A percentile compares a stretch with the other conserved stretches of the same genome.
These are phyloP conservation scores for Mrakia gelida DNA, from an alignment of 768 basidiomycete genomes.

Conservation along the genomic window DNA sequence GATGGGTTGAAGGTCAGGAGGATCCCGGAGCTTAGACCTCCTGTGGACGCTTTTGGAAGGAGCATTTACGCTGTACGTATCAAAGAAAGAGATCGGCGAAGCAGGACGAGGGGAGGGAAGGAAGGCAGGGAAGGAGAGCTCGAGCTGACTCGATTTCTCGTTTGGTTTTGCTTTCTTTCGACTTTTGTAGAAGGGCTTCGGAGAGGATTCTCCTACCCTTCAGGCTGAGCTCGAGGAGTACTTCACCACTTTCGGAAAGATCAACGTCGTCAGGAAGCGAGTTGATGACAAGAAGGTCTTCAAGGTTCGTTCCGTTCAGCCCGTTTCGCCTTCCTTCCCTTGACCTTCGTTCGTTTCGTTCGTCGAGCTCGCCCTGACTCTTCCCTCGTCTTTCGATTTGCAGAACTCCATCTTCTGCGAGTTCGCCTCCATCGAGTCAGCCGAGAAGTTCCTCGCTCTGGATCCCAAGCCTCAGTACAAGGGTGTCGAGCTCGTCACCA, in stretches of 20 bases:
- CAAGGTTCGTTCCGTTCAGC: slow-evolving; percentile 59
- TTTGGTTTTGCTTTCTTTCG: slow-evolving; percentile 6
- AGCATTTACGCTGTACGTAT: slow-evolving; percentile 83
- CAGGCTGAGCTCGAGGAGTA: slow-evolving; percentile 74
- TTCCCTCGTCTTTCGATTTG: too few species aligned
- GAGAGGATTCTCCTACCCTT: slow-evolving; percentile 47
- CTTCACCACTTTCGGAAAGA: slow-evolving; percentile 69
- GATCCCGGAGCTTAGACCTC: slow-evolving; percentile 67
- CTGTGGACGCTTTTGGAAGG: slow-evolving; percentile 71
- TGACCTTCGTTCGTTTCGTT: background rate
- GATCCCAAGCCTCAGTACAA: slow-evolving; percentile 70
- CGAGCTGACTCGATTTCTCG: background rate
- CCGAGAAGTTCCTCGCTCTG: slow-evolving; percentile 69
- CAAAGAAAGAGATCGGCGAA: background rate
- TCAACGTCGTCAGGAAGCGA: slow-evolving; percentile 82
- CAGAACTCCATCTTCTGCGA: slow-evolving; percentile 92
- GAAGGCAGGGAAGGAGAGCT: background rate
- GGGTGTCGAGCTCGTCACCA: slow-evolving; percentile 69
- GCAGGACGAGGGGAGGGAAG: background rate
- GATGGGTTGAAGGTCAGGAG: slow-evolving; percentile 69
- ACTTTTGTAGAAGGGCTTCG: slow-evolving; percentile 63
- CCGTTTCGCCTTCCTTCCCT: background rate
- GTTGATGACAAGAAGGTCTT: slow-evolving; percentile 59
- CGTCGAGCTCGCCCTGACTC: background rate
- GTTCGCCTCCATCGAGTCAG: slow-evolving; percentile 65